phyloP scores from a whole-genome alignment of 2,329 filamentous ascomycete species.

The Botrytis sinoallii region DNA sequence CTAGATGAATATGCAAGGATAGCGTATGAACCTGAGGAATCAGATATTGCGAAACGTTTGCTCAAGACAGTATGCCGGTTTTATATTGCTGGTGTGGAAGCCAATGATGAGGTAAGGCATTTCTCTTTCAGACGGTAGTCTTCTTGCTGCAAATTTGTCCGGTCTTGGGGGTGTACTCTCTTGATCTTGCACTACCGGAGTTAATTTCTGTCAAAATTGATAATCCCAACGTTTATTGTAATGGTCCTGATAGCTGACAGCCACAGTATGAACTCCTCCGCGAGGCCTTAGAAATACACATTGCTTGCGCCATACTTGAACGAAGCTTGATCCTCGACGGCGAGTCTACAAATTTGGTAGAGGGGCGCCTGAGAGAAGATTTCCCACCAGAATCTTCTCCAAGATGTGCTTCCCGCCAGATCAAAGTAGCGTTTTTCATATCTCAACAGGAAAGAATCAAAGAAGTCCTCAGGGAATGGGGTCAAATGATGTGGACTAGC shows the following conservation, averaged over 20 bases:
- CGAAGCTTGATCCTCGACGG: constrained; percentile 34
- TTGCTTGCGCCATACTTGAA: constrained; percentile 34
- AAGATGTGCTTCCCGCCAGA: constrained; percentile 35
- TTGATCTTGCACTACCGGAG: neutral
- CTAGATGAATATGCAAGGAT: constrained; percentile 27
- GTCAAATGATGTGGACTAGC: constrained; percentile 36
- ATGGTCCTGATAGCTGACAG: neutral
- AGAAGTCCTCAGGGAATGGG: constrained; percentile 34
- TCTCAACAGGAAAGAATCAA: constrained; percentile 33
- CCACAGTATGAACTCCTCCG: constrained; percentile 33
- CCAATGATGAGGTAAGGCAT: constrained; percentile 30
- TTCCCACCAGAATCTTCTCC: constrained; percentile 31
- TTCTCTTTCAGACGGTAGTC: neutral
- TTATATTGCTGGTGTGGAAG: constrained; percentile 27
- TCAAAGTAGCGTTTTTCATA: constrained; percentile 36
- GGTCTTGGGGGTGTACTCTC: neutral
- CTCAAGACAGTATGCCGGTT: constrained; percentile 29
- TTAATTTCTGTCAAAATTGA: neutral
- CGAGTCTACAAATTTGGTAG: constrained; percentile 30
- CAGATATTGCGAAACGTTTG: constrained; percentile 30
- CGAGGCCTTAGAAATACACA: constrained; percentile 35
- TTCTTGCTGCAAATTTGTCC: neutral
- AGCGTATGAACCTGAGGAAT: constrained; percentile 32
- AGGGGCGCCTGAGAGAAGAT: constrained; percentile 27
- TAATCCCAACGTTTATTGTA: neutral